Evolutionary conservation across 805 yeast genomes (phyloP), one percentile per base, ranked within the genome.

Genomic region (Maudiozyma serrabonitensis): DNA sequence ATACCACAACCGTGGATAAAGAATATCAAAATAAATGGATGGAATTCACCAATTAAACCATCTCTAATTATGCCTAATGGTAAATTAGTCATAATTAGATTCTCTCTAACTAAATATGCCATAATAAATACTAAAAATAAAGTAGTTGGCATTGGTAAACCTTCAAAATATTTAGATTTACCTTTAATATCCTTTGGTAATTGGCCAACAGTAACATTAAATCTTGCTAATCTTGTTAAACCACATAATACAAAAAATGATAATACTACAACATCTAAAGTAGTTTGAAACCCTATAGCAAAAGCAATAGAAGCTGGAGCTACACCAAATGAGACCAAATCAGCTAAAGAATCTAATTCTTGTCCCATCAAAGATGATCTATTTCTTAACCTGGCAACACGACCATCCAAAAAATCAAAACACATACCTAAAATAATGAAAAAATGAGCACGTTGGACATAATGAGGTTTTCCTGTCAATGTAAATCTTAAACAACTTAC

Each of bases 291-390:
- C 4, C 99, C 99, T 62, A 90, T 79, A 43, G 90, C 81, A 66
- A 89, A 93, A 4, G 95, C 99, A 66, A 87, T 82, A 15, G 88
- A 75, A 4, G 96, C 95, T 2, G 99, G 99, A 1, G 95, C 90
- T 34, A 91, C 96, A 54, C 97, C 95, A 66, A 93, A 93, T 12
- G 96, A 87, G 37, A 91, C 79, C 60, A 93, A 78, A 69, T 93
- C 99, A 21, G 99, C 99, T 59, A 93, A 76, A 1, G 97, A 90
- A 65, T 93, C 99, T 60, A 93, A 78, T 70, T 93, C 99, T 69
- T 93, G 98, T 52, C 99, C 99, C 86, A 93, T 87, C 49, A 93
- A 75, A 12, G 95, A 84, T 2, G 95, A 79, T 71, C 90, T 88
- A 66, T 89, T 85, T 70, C 96, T 80, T 71, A 93, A 77, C 62